Percentiles rank a stretch among this genome's conserved stretches.
phyloP scores from a whole-genome alignment of 164 flowering plant species.

The Liriodendron chinense region DNA sequence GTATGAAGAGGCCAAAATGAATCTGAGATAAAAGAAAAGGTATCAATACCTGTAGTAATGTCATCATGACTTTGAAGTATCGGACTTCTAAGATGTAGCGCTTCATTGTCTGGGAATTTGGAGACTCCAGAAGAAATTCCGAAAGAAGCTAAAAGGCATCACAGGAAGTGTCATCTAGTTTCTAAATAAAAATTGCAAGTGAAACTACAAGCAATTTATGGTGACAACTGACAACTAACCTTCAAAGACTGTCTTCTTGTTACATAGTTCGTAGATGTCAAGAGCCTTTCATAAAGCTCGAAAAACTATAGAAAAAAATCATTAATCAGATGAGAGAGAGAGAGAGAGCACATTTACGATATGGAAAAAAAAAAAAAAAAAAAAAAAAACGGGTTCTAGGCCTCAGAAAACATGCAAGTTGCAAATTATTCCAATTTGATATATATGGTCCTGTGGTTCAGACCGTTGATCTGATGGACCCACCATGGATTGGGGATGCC shows the following conservation, averaged over 20 bases:
- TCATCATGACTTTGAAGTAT: conserved; percentile 85
- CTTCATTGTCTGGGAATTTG: conserved; percentile 87
- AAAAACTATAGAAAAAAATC: conserved; percentile 66
- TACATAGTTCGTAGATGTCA: conserved; percentile 87
- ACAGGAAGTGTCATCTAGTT: conserved; percentile 8
- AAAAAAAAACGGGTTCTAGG: neutral
- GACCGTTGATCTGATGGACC: neutral
- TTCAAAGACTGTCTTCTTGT: conserved; percentile 96
- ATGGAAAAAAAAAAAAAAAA: too few species aligned
- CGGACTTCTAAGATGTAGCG: conserved; percentile 82
- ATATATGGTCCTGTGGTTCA: neutral
- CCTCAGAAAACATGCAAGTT: neutral
- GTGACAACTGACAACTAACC: conserved; percentile 41
- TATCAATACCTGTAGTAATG: conserved; percentile 47
- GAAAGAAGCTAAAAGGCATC: conserved; percentile 71
- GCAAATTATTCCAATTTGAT: neutral
- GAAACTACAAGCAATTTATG: neutral
- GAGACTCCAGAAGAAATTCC: conserved; percentile 93
- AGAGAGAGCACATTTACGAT: neutral
- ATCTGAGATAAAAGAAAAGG: neutral
- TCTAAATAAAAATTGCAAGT: neutral
- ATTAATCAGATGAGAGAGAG: neutral
- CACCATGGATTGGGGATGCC: neutral
- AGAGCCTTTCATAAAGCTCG: conserved; percentile 67
- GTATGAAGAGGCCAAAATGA: too few species aligned